Evolutionary conservation across 1,139 yeast genomes (phyloP).

Genomic region (Cylindricascospora bacillispora): DNA sequence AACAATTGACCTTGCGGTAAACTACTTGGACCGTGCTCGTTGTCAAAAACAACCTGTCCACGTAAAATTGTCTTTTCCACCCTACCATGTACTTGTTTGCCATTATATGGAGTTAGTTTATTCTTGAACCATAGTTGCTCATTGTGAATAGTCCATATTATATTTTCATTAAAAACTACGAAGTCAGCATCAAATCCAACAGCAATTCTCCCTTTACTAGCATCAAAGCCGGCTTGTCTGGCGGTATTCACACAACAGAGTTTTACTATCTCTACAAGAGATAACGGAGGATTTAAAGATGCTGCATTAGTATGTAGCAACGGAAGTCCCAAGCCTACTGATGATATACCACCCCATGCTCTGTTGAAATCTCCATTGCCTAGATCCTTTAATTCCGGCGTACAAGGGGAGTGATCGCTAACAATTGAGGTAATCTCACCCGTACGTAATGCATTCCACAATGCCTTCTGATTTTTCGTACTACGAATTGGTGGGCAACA

Average conservation of each 20-base stretch:
- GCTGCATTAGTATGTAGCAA: constrained; percentile 65
- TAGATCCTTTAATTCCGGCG: constrained; percentile 75
- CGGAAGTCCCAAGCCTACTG: constrained; percentile 84
- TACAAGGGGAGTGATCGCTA: constrained; percentile 92
- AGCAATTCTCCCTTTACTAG: constrained; percentile 57
- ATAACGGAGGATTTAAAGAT: constrained; percentile 14
- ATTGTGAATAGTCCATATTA: constrained; percentile 34
- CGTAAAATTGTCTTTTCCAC: constrained; percentile 70
- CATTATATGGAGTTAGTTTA: constrained; percentile 78
- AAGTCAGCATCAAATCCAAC: constrained; percentile 83
- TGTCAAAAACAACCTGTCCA: constrained; percentile 45
- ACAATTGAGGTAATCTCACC: constrained; percentile 75
- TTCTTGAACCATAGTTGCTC: constrained; percentile 61
- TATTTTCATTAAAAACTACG: constrained; percentile 49
- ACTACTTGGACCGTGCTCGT: too few relatives aligned
- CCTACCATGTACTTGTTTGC: constrained; percentile 52
- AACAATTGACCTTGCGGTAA: too few relatives aligned
- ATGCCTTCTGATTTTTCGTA: constrained; percentile 49
- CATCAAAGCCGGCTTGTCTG: constrained; percentile 64
- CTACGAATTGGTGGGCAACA: constrained; percentile 92
- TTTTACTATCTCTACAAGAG: constrained; percentile 45
- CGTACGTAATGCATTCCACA: constrained; percentile 65
- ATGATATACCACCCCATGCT: constrained; percentile 97
- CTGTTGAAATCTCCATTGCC: constrained; percentile 76
- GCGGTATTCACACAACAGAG: constrained; percentile 85